Conservation (phyloP, 164 flowering plant species). For the Warburgia ugandensis region DNA sequence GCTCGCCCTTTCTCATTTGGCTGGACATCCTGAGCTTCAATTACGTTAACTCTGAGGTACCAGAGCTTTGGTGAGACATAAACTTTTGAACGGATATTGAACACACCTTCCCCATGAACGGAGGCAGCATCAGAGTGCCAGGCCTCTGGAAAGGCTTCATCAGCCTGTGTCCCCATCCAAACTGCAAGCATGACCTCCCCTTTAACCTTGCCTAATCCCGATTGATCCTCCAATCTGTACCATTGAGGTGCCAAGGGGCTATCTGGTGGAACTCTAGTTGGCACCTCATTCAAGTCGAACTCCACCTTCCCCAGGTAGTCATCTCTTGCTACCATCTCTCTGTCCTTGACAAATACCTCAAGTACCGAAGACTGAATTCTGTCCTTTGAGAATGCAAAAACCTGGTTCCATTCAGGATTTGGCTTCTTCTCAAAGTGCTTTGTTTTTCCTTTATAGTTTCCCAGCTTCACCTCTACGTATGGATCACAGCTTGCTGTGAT, state of each 20-base stretch:
- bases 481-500: conserved; percentile 64
- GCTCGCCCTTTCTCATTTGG: conserved; percentile 42
- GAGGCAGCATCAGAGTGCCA: conserved; percentile 85
- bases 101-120: conserved; percentile 72
- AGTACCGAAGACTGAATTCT: conserved; percentile 15
- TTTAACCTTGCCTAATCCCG: conserved; percentile 46
- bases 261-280: conserved; percentile 85
- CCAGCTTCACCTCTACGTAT: conserved; percentile 68
- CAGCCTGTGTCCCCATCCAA: conserved; percentile 92
- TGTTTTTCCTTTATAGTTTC: conserved; percentile 76
- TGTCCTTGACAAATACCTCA: conserved; percentile 22
- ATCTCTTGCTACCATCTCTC: conserved; percentile 60
- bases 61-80: conserved; percentile 88
- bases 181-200: conserved; percentile 86
- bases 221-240: conserved; percentile 63
- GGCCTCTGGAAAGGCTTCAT: conserved; percentile 86
- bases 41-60: conserved; percentile 86
- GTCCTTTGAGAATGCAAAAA: conserved; percentile 28
- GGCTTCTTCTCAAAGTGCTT: conserved; percentile 58
- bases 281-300: conserved; percentile 72
- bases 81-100: conserved; percentile 70
- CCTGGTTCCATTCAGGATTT: conserved; percentile 76
- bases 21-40: conserved; percentile 81
- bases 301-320: conserved; percentile 60
- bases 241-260: conserved; percentile 95